Evolutionary conservation across 2,329 filamentous ascomycete genomes (phyloP), one percentile per base, ranked within the genome.

Genomic region (Rhexocercosporidium sp.): DNA sequence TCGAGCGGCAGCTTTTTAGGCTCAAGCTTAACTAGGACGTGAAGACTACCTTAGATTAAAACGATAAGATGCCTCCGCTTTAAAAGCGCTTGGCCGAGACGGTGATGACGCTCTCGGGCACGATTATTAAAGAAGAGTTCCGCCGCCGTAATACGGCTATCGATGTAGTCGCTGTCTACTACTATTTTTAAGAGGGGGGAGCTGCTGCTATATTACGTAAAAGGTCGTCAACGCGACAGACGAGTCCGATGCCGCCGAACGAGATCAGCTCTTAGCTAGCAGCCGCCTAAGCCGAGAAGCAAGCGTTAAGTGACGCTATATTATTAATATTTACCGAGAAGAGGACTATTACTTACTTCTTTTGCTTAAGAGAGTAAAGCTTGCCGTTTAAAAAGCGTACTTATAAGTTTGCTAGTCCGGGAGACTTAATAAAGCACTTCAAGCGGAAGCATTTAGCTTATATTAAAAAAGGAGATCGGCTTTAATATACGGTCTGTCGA

Each of bases 121-220:
- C 59, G 29, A 72, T 64, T 34, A 51, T 71, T 3, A 62, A 70
- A 59, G 63, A 69, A 65, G 65, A 71, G 67, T 64, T 69, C 46
- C 56, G 56, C 66, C 63, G 60, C 29, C 69, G 70, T 53, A 77
- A 73, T 27, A 67, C 71, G 59, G 70, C 73, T 54, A 77, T 78
- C 60, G 62, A 77, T 72, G 67, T 68, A 39, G 73, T 75, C 60
- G 69, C 70, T 70, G 66, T 66, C 62, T 76, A 75, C 67, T 73
- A 63, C 67, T 37, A 68, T 59, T 70, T 71, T 60, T 39, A 70
- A 37, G 64, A 70, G 25, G 63, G 62, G 25, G 54, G 66, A 69
- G 64, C 68, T 65, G 64, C 44, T 70, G 54, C 70, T 29, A 4
- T 27, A 61, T 65, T 61, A 68, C 66, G 64, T 57, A 62, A 44